Percentiles rank a stretch among this genome's conserved stretches.
phyloP scores from a whole-genome alignment of 805 yeast species.

The Tetrapisispora fleetii region DNA sequence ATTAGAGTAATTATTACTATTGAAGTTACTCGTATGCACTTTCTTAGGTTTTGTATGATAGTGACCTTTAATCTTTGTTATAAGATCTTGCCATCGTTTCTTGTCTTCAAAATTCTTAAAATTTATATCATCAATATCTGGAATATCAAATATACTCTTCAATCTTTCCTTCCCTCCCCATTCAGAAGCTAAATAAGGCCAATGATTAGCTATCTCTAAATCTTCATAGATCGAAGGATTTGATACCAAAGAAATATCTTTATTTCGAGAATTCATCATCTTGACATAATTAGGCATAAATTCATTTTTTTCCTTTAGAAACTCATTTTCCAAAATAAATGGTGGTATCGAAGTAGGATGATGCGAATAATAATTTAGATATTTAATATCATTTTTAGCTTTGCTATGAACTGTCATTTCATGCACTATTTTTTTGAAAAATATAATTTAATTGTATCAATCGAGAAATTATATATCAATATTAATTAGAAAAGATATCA shows the following conservation, averaged over 20 bases:
- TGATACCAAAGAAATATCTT: slow-evolving; percentile 17
- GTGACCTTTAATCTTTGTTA: slow-evolving; percentile 12
- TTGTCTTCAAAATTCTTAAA: slow-evolving; percentile 16
- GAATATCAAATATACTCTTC: slow-evolving; percentile 36
- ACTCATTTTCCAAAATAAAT: slow-evolving; percentile 44
- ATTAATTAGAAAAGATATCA: too few species aligned
- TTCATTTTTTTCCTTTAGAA: slow-evolving; percentile 15
- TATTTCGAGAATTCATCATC: slow-evolving; percentile 31
- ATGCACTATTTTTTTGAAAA: too few species aligned
- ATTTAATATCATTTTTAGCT: background rate
- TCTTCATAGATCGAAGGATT: slow-evolving; percentile 1
- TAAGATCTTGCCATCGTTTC: slow-evolving; percentile 22
- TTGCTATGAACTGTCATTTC: background rate
- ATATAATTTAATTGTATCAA: background rate
- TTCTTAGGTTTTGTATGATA: slow-evolving; percentile 1
- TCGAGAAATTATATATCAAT: too few species aligned
- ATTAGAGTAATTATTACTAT: background rate
- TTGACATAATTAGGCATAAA: slow-evolving; percentile 40
- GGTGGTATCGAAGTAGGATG: slow-evolving; percentile 47
- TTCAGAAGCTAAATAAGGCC: slow-evolving; percentile 37
- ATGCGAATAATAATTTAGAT: slow-evolving; percentile 28
- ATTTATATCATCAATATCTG: background rate
- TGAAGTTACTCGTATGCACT: background rate
- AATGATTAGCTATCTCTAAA: slow-evolving; percentile 12
- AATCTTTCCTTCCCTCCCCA: slow-evolving; percentile 71